Evolutionary conservation across 306 rosid genomes (phyloP).

Genomic region (cucumber (Cucumis sativus)): DNA sequence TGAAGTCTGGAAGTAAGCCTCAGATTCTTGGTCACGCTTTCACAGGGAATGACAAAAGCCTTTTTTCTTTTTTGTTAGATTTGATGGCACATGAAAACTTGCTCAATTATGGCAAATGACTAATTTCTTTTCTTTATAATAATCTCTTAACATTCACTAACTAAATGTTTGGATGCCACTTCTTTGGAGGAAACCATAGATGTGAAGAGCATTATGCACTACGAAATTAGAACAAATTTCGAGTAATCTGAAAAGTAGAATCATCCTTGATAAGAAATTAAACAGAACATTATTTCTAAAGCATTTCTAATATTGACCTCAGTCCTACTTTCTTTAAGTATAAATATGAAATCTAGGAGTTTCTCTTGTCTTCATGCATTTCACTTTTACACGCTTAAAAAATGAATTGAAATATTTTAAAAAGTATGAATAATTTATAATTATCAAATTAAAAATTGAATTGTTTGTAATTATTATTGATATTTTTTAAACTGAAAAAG

Average conservation of each 20-base stretch:
- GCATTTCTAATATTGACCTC: neutral
- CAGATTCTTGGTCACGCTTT: neutral
- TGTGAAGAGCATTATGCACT: too few relatives aligned
- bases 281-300: neutral
- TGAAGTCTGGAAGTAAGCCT: neutral
- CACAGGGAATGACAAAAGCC: neutral
- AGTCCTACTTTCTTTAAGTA: too few relatives aligned
- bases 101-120: neutral
- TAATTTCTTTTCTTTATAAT: neutral
- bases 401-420: too few relatives aligned
- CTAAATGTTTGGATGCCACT: too few relatives aligned
- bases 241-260: neutral
- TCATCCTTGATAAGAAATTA: neutral
- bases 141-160: too few relatives aligned
- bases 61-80: neutral
- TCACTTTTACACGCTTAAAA: too few relatives aligned
- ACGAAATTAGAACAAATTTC: neutral
- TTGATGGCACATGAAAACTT: neutral
- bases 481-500: too few relatives aligned
- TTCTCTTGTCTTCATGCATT: too few relatives aligned
- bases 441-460: too few relatives aligned
- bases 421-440: too few relatives aligned
- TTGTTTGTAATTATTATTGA: too few relatives aligned
- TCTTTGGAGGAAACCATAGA: too few relatives aligned
- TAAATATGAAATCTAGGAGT: neutral